A percentile compares a stretch with the other conserved stretches of the same genome.
Evolutionary conservation across 208 protist species (phyloP).

Genomic region (Balamuthia mandrillaris): DNA sequence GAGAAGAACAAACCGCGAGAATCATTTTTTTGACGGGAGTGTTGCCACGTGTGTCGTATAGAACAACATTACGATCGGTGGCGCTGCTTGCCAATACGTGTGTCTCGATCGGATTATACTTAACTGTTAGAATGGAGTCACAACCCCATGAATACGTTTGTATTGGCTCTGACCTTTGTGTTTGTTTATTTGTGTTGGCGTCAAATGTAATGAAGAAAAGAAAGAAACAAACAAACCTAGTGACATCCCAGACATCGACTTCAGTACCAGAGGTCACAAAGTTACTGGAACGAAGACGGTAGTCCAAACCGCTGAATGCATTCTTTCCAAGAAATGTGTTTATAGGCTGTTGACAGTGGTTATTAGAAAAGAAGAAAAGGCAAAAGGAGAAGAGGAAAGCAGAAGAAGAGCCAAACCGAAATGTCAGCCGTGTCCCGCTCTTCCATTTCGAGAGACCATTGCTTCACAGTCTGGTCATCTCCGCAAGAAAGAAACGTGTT

Average conservation of each 20-base stretch:
- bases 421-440: neutral
- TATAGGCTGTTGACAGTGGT: slow-evolving; percentile 36
- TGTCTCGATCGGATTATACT: slow-evolving; percentile 84
- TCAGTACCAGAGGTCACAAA: slow-evolving; percentile 87
- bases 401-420: neutral
- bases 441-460: slow-evolving; percentile 78
- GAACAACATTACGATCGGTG: slow-evolving; percentile 84
- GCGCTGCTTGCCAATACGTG: slow-evolving; percentile 72
- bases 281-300: slow-evolving; percentile 80
- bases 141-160: slow-evolving; percentile 90
- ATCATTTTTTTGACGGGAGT: too few relatives aligned
- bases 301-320: slow-evolving; percentile 88
- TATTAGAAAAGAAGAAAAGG: slow-evolving; percentile 45
- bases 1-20: too few relatives aligned
- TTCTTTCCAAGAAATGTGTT: slow-evolving; percentile 84
- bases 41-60: slow-evolving; percentile 89
- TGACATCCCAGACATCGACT: slow-evolving; percentile 86
- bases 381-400: neutral
- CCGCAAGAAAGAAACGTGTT: slow-evolving; percentile 85
- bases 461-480: slow-evolving; percentile 91
- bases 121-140: slow-evolving; percentile 81
- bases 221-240: slow-evolving; percentile 10
- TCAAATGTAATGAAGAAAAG: neutral
- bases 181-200: neutral
- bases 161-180: slow-evolving; percentile 70